Percentiles rank a stretch among this genome's conserved stretches.
phyloP scores from a whole-genome alignment of 352 stramenopile genomes.

The Globisporangium rhizosaccharum region DNA sequence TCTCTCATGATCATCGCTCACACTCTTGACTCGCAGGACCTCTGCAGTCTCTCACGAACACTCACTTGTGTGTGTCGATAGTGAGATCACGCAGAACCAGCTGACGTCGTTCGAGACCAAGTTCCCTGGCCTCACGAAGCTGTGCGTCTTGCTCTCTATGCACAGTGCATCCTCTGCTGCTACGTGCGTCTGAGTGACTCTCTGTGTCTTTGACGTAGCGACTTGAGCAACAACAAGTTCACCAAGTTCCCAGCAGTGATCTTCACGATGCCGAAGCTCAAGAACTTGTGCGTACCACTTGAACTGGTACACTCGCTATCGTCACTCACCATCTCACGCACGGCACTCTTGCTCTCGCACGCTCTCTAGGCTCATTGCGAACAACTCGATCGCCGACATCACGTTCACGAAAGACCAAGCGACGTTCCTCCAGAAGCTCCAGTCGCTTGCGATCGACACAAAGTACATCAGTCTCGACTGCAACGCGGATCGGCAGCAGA shows the following conservation, averaged over 20 bases:
- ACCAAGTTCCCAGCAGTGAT: conserved; percentile 2
- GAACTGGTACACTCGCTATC: neutral
- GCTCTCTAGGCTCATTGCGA: neutral
- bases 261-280: conserved; percentile 6
- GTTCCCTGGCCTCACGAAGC: neutral
- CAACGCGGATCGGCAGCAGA: neutral
- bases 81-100: neutral
- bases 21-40: neutral
- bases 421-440: conserved; percentile 5
- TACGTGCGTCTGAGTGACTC: neutral
- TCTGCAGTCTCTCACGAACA: neutral
- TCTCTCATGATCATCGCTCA: neutral
- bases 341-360: neutral
- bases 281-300: conserved; percentile 1
- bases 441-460: conserved; percentile 1
- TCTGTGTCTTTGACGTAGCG: neutral
- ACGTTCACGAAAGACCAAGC: conserved; percentile 6
- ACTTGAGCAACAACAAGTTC: conserved; percentile 7
- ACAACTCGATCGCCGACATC: conserved; percentile 4
- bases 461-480: neutral
- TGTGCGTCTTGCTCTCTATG: neutral
- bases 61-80: neutral
- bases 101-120: conserved; percentile 4
- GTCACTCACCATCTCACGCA: neutral
- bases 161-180: neutral